phyloP scores from a whole-genome alignment of 2,329 filamentous ascomycete genomes.

The Graphilbum fragrans region DNA sequence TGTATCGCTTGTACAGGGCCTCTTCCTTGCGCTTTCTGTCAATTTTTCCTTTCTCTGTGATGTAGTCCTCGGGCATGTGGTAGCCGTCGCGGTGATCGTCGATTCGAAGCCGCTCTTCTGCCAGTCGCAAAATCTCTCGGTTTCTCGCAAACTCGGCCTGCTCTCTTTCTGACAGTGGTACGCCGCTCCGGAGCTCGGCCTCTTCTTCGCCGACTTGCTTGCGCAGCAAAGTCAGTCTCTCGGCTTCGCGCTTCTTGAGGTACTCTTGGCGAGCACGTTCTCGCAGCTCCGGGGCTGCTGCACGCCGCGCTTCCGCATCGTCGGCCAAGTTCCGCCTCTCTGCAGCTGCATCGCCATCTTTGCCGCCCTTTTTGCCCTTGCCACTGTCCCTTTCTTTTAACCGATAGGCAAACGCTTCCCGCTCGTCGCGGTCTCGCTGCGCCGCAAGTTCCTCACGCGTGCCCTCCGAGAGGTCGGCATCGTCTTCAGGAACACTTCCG shows the following conservation, averaged over 20 bases:
- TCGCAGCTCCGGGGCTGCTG: conserved; percentile 69
- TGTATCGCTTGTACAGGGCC: conserved; percentile 79
- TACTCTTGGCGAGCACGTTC: conserved; percentile 84
- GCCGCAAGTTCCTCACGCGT: conserved; percentile 44
- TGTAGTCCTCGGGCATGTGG: conserved; percentile 86
- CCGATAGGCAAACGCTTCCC: conserved; percentile 69
- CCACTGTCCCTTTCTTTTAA: conserved; percentile 60
- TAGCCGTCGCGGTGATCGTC: conserved; percentile 92
- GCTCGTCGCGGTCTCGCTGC: conserved; percentile 58
- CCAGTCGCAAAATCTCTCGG: conserved; percentile 65
- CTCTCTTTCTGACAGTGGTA: conserved; percentile 63
- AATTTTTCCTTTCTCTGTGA: conserved; percentile 84
- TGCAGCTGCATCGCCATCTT: conserved; percentile 28
- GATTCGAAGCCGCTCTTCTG: conserved; percentile 74
- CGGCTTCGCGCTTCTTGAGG: conserved; percentile 79
- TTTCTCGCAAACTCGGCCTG: conserved; percentile 84
- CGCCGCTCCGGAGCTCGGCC: conserved; percentile 65
- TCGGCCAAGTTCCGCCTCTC: conserved; percentile 48
- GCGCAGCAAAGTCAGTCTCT: conserved; percentile 73
- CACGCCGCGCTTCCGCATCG: conserved; percentile 53
- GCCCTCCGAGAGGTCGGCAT: conserved; percentile 46
- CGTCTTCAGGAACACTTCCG: conserved; percentile 16
- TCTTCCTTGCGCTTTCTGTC: conserved; percentile 80
- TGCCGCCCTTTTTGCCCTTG: conserved; percentile 53
- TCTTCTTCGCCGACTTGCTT: conserved; percentile 86